These are phyloP conservation scores for Alternaria sp. DNA, from an alignment of 2,329 filamentous ascomycete species.

Conservation along the genomic window DNA sequence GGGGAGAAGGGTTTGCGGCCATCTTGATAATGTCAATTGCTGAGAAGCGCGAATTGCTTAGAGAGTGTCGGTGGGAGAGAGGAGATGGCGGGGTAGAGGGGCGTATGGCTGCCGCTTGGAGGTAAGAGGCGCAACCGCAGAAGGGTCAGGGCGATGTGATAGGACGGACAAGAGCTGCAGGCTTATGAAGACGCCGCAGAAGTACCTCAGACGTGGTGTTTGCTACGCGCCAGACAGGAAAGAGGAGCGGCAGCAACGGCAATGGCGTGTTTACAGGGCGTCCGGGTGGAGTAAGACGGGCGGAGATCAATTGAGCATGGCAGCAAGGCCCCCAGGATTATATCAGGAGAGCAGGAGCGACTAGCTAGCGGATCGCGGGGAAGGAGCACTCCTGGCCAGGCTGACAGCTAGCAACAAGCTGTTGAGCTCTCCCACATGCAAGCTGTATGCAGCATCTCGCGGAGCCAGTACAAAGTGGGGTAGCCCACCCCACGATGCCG, in stretches of 20 bases:
- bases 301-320: background rate
- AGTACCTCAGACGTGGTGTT: slow-evolving; percentile 2
- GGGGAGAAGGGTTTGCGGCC: slow-evolving; percentile 50
- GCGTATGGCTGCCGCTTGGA: slow-evolving; percentile 5
- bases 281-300: background rate
- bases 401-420: slow-evolving; percentile 26
- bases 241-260: slow-evolving; percentile 2
- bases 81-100: slow-evolving; percentile 37
- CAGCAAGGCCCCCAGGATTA: background rate
- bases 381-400: slow-evolving; percentile 1
- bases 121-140: slow-evolving; percentile 12
- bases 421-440: slow-evolving; percentile 31
- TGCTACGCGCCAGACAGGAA: background rate
- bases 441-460: slow-evolving; percentile 26
- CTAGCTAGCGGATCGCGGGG: slow-evolving; percentile 8
- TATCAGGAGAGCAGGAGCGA: slow-evolving; percentile 11
- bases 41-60: slow-evolving; percentile 30
- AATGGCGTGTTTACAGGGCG: slow-evolving; percentile 1
- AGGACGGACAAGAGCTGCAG: background rate
- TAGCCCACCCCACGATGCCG: slow-evolving; percentile 20
- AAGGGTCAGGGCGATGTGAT: background rate
- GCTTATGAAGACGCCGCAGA: slow-evolving; percentile 5
- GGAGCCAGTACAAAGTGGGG: slow-evolving; percentile 31
- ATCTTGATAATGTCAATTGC: slow-evolving; percentile 41
- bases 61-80: slow-evolving; percentile 30